Conservation (phyloP, 306 rosid genomes). For the Leucaena leucocephala region DNA sequence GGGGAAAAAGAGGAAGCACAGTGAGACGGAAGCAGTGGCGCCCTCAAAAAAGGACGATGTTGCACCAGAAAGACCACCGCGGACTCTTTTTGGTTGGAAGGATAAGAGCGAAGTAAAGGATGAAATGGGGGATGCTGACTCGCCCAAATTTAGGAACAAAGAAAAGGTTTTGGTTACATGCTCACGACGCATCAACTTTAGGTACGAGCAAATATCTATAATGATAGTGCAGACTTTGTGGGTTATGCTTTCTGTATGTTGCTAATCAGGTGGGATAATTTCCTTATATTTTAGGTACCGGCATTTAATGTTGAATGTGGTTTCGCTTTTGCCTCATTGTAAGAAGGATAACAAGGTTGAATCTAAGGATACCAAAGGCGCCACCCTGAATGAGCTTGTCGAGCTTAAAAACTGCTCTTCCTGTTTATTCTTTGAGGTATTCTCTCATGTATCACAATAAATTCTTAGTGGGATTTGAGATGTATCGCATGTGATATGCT, state of each 20-base stretch:
- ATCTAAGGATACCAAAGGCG: constrained; percentile 81
- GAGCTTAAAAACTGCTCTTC: constrained; percentile 86
- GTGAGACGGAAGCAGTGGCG: constrained; percentile 45
- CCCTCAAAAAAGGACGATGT: constrained; percentile 54
- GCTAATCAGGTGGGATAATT: constrained; percentile 5
- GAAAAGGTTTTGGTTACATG: constrained; percentile 92
- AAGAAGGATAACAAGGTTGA: constrained; percentile 98
- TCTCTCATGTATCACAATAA: neutral
- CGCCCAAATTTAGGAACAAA: constrained; percentile 73
- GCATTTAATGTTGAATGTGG: constrained; percentile 93
- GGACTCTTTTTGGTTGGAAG: constrained; percentile 90
- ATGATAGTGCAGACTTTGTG: neutral
- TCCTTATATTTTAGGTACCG: constrained; percentile 62
- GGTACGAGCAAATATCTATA: constrained; percentile 41
- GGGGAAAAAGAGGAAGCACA: constrained; percentile 93
- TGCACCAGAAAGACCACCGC: constrained; percentile 75
- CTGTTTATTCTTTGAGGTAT: constrained; percentile 88
- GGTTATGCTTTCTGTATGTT: constrained; percentile 4
- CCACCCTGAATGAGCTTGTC: constrained; percentile 86
- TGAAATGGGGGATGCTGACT: constrained; percentile 23
- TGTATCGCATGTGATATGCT: neutral
- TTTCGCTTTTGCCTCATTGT: constrained; percentile 85
- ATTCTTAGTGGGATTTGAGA: neutral
- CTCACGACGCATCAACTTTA: constrained; percentile 85
- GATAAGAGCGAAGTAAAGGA: constrained; percentile 45